phyloP scores from a whole-genome alignment of 2,329 filamentous ascomycete genomes.

The Penicillium sp. region DNA sequence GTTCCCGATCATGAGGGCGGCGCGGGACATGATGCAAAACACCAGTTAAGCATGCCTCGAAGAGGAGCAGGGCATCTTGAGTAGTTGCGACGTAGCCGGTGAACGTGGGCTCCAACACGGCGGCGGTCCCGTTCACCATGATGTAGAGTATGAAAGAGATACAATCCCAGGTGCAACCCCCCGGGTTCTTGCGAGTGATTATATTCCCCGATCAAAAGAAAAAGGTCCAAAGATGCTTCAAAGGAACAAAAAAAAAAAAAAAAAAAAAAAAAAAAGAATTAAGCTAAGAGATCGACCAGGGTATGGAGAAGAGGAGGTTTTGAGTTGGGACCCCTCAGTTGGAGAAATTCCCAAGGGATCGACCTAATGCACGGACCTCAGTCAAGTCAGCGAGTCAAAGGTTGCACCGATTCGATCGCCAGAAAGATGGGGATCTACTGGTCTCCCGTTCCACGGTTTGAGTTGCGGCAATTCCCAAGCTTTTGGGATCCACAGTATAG shows the following conservation, averaged over 20 bases:
- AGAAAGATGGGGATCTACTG: slow-evolving; percentile 25
- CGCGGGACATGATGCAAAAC: slow-evolving; percentile 72
- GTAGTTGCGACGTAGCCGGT: slow-evolving; percentile 67
- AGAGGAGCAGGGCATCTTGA: slow-evolving; percentile 73
- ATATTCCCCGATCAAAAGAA: slow-evolving; percentile 3
- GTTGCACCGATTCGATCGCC: slow-evolving; percentile 29
- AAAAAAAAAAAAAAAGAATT: slow-evolving; percentile 20
- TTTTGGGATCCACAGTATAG: slow-evolving; percentile 17
- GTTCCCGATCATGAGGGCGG: slow-evolving; percentile 81
- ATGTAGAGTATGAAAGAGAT: slow-evolving; percentile 14
- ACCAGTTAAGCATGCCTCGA: slow-evolving; percentile 74
- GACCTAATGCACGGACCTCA: slow-evolving; percentile 23
- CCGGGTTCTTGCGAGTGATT: slow-evolving; percentile 4
- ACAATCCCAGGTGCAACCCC: slow-evolving; percentile 3
- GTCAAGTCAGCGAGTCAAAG: slow-evolving; percentile 21
- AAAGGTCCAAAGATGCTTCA: background rate
- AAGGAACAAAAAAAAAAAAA: slow-evolving; percentile 15
- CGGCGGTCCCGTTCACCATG: slow-evolving; percentile 46
- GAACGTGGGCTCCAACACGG: slow-evolving; percentile 63
- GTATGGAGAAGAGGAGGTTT: slow-evolving; percentile 28
- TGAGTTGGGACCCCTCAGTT: slow-evolving; percentile 26
- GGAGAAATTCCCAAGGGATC: slow-evolving; percentile 21
- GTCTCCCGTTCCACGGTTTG: slow-evolving; percentile 24
- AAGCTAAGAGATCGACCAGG: slow-evolving; percentile 32
- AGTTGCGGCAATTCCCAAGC: slow-evolving; percentile 32